Evolutionary conservation across 1,139 yeast species (phyloP), one percentile per base, ranked within the genome.

Genomic region (Saccharomycopsis hybrid): DNA sequence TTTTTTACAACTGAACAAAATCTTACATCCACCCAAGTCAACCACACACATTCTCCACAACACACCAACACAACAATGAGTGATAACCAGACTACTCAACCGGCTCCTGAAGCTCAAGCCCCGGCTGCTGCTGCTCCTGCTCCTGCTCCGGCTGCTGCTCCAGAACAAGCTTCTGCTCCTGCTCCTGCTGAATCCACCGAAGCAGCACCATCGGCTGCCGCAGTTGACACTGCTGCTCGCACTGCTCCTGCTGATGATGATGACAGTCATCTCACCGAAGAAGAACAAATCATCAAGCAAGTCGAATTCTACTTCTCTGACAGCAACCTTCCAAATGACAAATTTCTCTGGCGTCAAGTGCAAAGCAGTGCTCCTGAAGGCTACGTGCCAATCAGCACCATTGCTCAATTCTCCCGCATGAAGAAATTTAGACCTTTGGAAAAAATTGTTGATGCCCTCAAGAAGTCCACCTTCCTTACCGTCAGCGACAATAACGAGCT

Each of bases 291-390:
- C 60, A 72, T 85, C 60, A 81, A 81, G 63, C 97, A 89, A 71
- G 96, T 89, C 41, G 97, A 92, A 66, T 92, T 92, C 69, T 92
- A 92, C 72, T 92, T 92, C 68, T 85, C 96, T 41, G 97, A 92
- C 68, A 80, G 87, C 59, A 92, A 92, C 69, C 77, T 90, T 60
- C 95, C 95, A 61, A 82, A 83, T 57, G 98, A 92, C 70, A 85
- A 83, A 68, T 92, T 89, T 60, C 74, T 92, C 62, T 89, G 85
- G 80, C 82, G 85, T 56, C 82, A 86, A 37, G 83, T 90, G 58
- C 89, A 85, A 65, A 83, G 94, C 59, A 88, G 88, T 64, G 88
- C 87, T 56, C 32, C 39, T 4, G 71, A 69, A 44, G 96, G 96
- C 36, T 92, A 97, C 97, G 96, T 92, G 46, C 95, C 95, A 59